Evolutionary conservation across 345 rosid species (phyloP).

Genomic region (Lepidium africanum): DNA sequence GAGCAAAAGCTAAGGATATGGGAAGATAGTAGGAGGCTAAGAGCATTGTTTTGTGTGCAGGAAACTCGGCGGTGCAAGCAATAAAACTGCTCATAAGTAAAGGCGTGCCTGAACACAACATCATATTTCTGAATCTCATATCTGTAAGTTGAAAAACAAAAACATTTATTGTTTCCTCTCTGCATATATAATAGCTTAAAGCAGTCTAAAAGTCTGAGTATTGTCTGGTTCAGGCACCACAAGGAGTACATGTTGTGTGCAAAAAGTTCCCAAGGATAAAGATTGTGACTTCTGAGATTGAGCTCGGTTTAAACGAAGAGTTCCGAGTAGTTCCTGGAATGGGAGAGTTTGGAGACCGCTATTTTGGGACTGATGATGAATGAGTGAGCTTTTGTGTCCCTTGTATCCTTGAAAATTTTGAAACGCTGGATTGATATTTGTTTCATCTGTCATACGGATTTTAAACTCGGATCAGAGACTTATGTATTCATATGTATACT

Average conservation of each 20-base stretch:
- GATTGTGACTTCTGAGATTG: constrained; percentile 97
- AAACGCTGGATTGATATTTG: not conserved
- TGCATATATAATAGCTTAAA: not conserved
- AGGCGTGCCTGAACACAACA: constrained; percentile 84
- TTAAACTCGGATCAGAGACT: not conserved
- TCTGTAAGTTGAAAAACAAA: constrained; percentile 48
- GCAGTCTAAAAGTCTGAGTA: not conserved
- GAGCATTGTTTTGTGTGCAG: constrained; percentile 17
- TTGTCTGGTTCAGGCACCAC: constrained; percentile 59
- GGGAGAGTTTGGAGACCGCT: constrained; percentile 97
- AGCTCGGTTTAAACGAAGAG: constrained; percentile 64
- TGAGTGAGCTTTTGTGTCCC: not conserved
- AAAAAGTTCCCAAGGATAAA: constrained; percentile 79
- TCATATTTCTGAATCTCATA: constrained; percentile 86
- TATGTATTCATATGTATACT: not conserved
- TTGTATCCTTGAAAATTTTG: not conserved
- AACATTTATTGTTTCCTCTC: not conserved
- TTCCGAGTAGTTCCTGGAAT: constrained; percentile 89
- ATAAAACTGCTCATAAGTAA: constrained; percentile 68
- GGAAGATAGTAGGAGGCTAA: not conserved
- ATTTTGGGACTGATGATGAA: constrained; percentile 90
- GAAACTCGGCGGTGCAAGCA: constrained; percentile 92
- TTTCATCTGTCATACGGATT: not conserved
- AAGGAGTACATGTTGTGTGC: constrained; percentile 91
- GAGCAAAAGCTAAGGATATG: not conserved